phyloP scores from a whole-genome alignment of 169 alveolate genomes.

The Eimeria maxima region DNA sequence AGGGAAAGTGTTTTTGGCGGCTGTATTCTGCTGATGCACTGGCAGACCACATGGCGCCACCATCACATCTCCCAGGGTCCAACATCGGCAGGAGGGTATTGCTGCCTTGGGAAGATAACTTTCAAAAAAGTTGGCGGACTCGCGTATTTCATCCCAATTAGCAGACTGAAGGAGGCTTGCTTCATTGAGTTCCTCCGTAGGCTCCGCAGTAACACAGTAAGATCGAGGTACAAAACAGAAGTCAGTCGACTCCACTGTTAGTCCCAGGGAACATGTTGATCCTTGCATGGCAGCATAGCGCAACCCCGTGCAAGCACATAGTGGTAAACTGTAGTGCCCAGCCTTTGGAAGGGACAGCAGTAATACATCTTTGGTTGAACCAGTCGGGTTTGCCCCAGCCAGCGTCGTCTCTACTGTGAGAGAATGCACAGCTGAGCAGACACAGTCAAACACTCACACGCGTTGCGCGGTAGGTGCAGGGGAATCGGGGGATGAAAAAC shows the following conservation, averaged over 20 bases:
- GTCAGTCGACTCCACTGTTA: not conserved
- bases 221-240: constrained; percentile 46
- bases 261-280: constrained; percentile 12
- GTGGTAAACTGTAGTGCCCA: not conserved
- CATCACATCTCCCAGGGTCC: constrained; percentile 18
- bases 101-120: not conserved
- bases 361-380: not conserved
- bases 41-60: constrained; percentile 64
- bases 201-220: constrained; percentile 45
- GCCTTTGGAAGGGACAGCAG: not conserved
- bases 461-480: not conserved
- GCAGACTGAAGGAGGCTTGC: not conserved
- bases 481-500: not conserved
- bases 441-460: constrained; percentile 27
- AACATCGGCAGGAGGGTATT: constrained; percentile 40
- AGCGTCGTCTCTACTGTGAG: not conserved
- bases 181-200: not conserved
- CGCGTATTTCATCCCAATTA: not conserved
- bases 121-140: not conserved
- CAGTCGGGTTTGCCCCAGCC: not conserved
- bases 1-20: not conserved
- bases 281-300: not conserved
- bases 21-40: not conserved
- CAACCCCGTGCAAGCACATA: constrained; percentile 45
- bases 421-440: not conserved